Percentiles rank a stretch among this genome's conserved stretches.
Evolutionary conservation across 2,329 filamentous ascomycete species (phyloP).

Genomic region (Aspergillus phoenicis): DNA sequence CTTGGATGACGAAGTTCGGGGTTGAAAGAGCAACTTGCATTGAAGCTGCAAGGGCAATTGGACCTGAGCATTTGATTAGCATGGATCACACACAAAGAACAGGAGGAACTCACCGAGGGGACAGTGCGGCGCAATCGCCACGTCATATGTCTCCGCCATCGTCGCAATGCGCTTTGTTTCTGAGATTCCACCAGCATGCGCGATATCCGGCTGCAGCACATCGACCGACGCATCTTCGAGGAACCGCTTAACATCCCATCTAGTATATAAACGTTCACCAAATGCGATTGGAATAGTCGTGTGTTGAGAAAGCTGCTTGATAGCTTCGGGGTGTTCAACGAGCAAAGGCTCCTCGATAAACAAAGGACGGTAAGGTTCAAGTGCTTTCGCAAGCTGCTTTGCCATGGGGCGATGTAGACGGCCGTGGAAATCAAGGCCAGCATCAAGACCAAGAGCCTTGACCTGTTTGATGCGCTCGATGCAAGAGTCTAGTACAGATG

Average conservation of each 20-base stretch:
- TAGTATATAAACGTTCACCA: constrained; percentile 70
- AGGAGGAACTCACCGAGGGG: constrained; percentile 53
- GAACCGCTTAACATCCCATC: constrained; percentile 75
- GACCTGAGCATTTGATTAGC: constrained; percentile 41
- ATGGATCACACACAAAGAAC: no score
- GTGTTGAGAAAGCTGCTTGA: constrained; percentile 61
- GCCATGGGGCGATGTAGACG: constrained; percentile 77
- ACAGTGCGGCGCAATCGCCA: constrained; percentile 73
- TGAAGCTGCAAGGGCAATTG: constrained; percentile 71
- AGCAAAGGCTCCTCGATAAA: constrained; percentile 77
- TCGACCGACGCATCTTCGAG: constrained; percentile 69
- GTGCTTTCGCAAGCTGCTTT: constrained; percentile 68
- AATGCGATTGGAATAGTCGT: constrained; percentile 69
- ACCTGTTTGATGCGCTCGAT: constrained; percentile 70
- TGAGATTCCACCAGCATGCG: constrained; percentile 71
- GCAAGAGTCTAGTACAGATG: constrained; percentile 62
- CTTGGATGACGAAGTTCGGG: constrained; percentile 71
- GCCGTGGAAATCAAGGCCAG: constrained; percentile 76
- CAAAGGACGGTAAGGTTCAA: constrained; percentile 69
- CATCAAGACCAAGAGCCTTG: constrained; percentile 70
- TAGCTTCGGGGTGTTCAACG: constrained; percentile 67
- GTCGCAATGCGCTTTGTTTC: constrained; percentile 69
- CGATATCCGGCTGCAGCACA: constrained; percentile 72
- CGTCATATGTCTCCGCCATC: constrained; percentile 74
- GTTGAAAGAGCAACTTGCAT: constrained; percentile 66